Conservation (phyloP, 2,329 filamentous ascomycete species). For the Sphaerulina populicola region DNA sequence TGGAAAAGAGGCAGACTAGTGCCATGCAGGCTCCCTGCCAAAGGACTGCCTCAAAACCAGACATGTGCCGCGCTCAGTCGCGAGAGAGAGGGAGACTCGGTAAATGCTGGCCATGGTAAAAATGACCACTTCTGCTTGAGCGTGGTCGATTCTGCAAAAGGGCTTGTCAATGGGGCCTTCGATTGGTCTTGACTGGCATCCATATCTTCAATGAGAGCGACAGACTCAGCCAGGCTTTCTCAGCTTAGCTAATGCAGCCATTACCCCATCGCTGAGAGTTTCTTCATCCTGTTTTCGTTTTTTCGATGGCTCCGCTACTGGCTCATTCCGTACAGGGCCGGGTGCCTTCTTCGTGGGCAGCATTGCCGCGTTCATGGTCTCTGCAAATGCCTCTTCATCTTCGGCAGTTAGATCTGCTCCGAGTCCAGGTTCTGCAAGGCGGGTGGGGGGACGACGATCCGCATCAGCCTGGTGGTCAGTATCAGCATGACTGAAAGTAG, state of each 20-base stretch:
- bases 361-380: constrained; percentile 21
- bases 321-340: neutral
- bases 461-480: constrained; percentile 31
- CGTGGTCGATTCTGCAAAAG: constrained; percentile 20
- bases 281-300: constrained; percentile 38
- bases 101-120: constrained; percentile 5
- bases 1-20: constrained; percentile 38
- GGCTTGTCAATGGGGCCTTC: constrained; percentile 21
- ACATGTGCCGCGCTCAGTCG: constrained; percentile 14
- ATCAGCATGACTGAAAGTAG: constrained; percentile 13
- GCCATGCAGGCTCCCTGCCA: constrained; percentile 31
- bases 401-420: constrained; percentile 28
- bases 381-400: constrained; percentile 42
- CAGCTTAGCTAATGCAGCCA: constrained; percentile 51
- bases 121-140: constrained; percentile 30
- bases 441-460: constrained; percentile 32
- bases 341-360: constrained; percentile 5
- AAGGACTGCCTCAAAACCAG: constrained; percentile 19
- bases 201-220: neutral
- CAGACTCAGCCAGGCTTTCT: constrained; percentile 30
- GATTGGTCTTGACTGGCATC: constrained; percentile 20
- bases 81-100: neutral
- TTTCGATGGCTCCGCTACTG: constrained; percentile 13
- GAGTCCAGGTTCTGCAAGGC: constrained; percentile 24
- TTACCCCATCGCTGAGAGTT: constrained; percentile 50